Conservation (phyloP, 108 stramenopile species). For the Hondaea fermentalgiana region DNA sequence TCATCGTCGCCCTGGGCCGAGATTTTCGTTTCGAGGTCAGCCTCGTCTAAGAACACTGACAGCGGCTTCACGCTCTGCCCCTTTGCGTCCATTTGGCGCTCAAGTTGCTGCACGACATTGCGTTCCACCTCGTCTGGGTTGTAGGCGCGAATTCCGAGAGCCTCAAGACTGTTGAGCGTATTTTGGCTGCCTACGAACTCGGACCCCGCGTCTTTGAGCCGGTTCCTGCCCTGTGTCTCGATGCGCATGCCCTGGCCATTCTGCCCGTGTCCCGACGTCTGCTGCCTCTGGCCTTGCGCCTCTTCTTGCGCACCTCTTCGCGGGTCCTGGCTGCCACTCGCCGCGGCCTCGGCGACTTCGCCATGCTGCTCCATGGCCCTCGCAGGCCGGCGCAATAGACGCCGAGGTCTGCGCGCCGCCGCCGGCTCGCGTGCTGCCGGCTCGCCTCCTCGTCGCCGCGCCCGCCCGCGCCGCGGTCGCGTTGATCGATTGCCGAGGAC, state of each 20-base stretch:
- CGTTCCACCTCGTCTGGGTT: slow-evolving; percentile 15
- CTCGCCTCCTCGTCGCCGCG: too few relatives aligned
- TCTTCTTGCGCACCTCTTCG: not conserved
- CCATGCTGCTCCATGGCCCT: too few relatives aligned
- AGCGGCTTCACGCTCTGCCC: not conserved
- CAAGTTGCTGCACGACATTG: slow-evolving; percentile 4
- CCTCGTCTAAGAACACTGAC: not conserved
- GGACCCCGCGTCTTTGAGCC: not conserved
- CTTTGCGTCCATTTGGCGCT: not conserved
- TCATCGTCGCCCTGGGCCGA: not conserved
- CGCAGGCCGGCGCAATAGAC: too few relatives aligned
- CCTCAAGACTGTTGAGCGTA: not conserved
- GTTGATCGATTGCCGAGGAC: too few relatives aligned
- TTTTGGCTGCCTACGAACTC: not conserved
- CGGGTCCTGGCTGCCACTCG: not conserved
- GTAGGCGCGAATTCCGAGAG: not conserved
- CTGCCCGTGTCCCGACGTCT: not conserved
- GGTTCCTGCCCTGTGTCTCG: not conserved
- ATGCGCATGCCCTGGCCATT: not conserved
- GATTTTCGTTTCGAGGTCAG: not conserved
- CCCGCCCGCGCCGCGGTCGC: too few relatives aligned
- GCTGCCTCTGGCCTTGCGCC: not conserved
- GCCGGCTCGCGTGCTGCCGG: not conserved
- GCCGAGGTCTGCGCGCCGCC: not conserved
- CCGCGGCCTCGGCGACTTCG: not conserved